Evolutionary conservation across 2,329 filamentous ascomycete species (phyloP).

Genomic region (Fusarium lateritium): DNA sequence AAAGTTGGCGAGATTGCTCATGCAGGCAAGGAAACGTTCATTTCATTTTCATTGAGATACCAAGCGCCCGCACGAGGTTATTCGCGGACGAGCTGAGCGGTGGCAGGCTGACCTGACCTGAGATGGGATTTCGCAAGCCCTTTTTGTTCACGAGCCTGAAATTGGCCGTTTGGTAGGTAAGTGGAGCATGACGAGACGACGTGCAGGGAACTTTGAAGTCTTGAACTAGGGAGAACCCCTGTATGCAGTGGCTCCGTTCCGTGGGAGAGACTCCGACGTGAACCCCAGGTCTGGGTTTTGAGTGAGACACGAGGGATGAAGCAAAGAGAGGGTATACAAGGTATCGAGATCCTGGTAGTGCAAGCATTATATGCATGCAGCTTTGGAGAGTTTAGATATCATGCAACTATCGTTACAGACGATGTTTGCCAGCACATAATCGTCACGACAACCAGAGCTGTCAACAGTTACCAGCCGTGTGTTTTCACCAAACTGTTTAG

Average conservation of each 20-base stretch:
- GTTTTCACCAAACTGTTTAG: constrained; percentile 17
- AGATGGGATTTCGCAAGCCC: constrained; percentile 38
- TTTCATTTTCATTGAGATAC: constrained; percentile 27
- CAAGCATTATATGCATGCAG: constrained; percentile 26
- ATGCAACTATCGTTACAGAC: constrained; percentile 10
- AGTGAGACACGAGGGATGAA: constrained; percentile 39
- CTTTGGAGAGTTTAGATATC: constrained; percentile 20
- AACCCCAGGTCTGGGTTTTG: constrained; percentile 24
- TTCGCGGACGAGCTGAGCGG: constrained; percentile 32
- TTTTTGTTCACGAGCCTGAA: constrained; percentile 36
- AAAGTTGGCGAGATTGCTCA: constrained; percentile 42
- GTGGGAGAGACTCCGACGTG: constrained; percentile 25
- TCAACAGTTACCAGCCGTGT: constrained; percentile 16
- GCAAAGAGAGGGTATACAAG: constrained; percentile 7
- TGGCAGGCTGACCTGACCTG: constrained; percentile 30
- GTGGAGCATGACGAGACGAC: constrained; percentile 44
- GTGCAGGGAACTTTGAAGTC: constrained; percentile 31
- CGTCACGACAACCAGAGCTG: constrained; percentile 43
- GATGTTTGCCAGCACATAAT: constrained; percentile 34
- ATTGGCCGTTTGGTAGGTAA: constrained; percentile 36
- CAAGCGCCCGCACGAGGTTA: constrained; percentile 22
- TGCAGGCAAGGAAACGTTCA: constrained; percentile 29
- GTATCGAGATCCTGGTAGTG: constrained; percentile 8
- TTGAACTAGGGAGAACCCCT: constrained; percentile 45
- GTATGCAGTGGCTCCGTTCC: constrained; percentile 43